Conservation (phyloP, 140 eudicot genomes). For the Stevia rebaudiana region DNA sequence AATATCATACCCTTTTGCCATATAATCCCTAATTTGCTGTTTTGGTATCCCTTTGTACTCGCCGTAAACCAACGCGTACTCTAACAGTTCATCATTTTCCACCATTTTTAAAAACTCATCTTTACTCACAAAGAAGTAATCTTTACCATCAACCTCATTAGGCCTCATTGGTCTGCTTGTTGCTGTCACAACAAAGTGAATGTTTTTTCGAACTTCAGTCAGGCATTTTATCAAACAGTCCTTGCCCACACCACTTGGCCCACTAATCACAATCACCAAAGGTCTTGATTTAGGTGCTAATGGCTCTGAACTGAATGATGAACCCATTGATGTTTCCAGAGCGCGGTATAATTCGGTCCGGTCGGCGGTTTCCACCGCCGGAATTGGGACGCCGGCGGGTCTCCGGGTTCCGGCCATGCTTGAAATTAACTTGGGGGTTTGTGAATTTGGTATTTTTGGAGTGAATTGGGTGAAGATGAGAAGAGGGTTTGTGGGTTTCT, state of each 20-base stretch:
- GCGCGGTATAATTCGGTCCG: slow-evolving; percentile 56
- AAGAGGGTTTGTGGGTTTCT: slow-evolving; percentile 34
- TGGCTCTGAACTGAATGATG: slow-evolving; percentile 54
- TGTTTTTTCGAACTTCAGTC: slow-evolving; percentile 48
- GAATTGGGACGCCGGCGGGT: slow-evolving; percentile 51
- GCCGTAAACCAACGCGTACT: slow-evolving; percentile 83
- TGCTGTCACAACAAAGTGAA: slow-evolving; percentile 90
- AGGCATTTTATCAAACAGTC: slow-evolving; percentile 75
- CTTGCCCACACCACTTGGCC: slow-evolving; percentile 97
- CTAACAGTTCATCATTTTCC: slow-evolving; percentile 63
- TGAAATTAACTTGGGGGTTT: background rate
- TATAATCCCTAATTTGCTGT: slow-evolving; percentile 71
- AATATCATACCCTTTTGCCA: slow-evolving; percentile 74
- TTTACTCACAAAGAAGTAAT: slow-evolving; percentile 66
- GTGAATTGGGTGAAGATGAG: slow-evolving; percentile 24
- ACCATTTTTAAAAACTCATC: slow-evolving; percentile 65
- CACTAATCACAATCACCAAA: slow-evolving; percentile 71
- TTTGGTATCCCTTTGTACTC: slow-evolving; percentile 86
- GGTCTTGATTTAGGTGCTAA: slow-evolving; percentile 59
- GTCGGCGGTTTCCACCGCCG: slow-evolving; percentile 49
- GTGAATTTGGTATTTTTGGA: slow-evolving; percentile 15
- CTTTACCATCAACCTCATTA: slow-evolving; percentile 78
- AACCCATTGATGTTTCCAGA: slow-evolving; percentile 66
- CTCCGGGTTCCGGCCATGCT: slow-evolving; percentile 38
- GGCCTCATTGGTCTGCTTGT: slow-evolving; percentile 61